Conservation (phyloP, 225 moss, liverwort and hornwort species). For the Climacium dendroides region DNA sequence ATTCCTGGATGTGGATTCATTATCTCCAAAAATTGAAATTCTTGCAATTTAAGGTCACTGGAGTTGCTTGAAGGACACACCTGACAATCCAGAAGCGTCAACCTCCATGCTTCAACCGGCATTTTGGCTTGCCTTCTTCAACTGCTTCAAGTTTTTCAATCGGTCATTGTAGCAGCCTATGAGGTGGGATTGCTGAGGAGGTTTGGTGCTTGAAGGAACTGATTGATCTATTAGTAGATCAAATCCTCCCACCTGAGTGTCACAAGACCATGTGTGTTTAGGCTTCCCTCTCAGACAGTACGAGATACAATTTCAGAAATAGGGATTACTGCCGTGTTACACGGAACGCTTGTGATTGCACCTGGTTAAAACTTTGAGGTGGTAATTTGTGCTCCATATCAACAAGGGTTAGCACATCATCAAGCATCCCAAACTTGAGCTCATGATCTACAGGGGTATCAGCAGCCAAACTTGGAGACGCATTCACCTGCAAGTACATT, state of each 20-base stretch:
- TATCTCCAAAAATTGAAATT: background rate
- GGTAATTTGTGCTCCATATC: constrained; percentile 92
- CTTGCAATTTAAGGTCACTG: background rate
- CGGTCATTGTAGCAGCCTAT: constrained; percentile 85
- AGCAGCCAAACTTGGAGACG: constrained; percentile 91
- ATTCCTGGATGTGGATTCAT: background rate
- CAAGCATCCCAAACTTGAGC: constrained; percentile 91
- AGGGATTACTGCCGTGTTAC: background rate
- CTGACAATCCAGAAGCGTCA: no score
- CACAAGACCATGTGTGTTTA: background rate
- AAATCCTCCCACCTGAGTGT: constrained; percentile 35
- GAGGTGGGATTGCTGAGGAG: constrained; percentile 27
- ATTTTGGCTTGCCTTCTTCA: constrained; percentile 22
- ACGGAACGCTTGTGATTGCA: background rate
- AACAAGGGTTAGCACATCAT: constrained; percentile 83
- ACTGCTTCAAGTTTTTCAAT: constrained; percentile 60
- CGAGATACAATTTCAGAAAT: background rate
- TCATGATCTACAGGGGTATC: constrained; percentile 84
- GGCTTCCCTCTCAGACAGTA: background rate
- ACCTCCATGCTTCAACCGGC: background rate
- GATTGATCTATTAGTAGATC: constrained; percentile 69
- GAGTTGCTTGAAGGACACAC: background rate
- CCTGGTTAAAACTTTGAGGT: constrained; percentile 52
- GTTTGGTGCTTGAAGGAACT: constrained; percentile 23
- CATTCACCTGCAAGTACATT: constrained; percentile 56